Percentiles rank a stretch among this genome's conserved stretches.
Evolutionary conservation across 1,284 basidiomycete species (phyloP).

Genomic region (Laetiporus sulphureus): DNA sequence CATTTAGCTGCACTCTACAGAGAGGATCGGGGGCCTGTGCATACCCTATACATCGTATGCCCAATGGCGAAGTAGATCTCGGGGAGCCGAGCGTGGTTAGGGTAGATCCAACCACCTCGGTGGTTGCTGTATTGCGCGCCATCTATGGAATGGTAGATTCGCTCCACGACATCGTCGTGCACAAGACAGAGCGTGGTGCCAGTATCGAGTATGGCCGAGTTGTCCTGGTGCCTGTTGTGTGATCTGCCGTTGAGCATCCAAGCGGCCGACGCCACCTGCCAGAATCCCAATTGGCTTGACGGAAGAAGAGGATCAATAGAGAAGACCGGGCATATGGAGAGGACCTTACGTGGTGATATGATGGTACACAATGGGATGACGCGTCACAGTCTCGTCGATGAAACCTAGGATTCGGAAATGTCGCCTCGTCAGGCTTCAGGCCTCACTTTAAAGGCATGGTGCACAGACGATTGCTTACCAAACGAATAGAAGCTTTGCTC

Average conservation of each 20-base stretch:
- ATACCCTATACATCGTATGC: slow-evolving; percentile 22
- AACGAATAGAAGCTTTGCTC: slow-evolving; percentile 32
- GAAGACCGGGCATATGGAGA: not conserved
- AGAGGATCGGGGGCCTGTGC: not conserved
- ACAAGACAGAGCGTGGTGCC: slow-evolving; percentile 31
- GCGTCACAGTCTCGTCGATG: slow-evolving; percentile 25
- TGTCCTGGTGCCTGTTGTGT: slow-evolving; percentile 19
- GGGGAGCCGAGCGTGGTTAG: slow-evolving; percentile 25
- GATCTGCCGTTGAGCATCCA: slow-evolving; percentile 23
- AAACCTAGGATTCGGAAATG: slow-evolving; percentile 17
- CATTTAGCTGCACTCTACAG: slow-evolving; percentile 5
- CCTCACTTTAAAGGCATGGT: not conserved
- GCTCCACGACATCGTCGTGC: slow-evolving; percentile 25
- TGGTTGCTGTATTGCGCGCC: slow-evolving; percentile 28
- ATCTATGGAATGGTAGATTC: slow-evolving; percentile 26
- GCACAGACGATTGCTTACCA: no score
- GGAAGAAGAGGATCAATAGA: not conserved
- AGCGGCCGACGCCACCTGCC: slow-evolving; percentile 25
- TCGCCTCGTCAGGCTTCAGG: no score
- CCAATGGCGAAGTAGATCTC: slow-evolving; percentile 30
- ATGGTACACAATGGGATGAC: slow-evolving; percentile 23
- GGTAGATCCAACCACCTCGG: slow-evolving; percentile 32
- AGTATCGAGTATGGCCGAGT: slow-evolving; percentile 35
- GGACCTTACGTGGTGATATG: slow-evolving; percentile 22
- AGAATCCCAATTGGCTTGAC: slow-evolving; percentile 27